Base-by-base conservation (phyloP, 352 stramenopile species). In the Blastocystis sp. region DNA sequence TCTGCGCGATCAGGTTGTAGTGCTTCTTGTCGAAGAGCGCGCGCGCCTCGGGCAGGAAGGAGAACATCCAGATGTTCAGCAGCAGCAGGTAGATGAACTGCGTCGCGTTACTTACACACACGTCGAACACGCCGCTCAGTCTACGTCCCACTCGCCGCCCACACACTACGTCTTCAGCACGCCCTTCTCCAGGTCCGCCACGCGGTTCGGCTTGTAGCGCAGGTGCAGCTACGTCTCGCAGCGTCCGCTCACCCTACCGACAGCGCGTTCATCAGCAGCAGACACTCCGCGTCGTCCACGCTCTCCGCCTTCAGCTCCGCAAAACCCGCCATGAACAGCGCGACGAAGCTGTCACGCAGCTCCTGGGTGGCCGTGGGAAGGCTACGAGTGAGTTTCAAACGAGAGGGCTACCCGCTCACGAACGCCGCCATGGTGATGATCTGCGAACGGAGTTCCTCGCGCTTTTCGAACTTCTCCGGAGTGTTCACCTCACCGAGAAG, bases 31-130 rank as follows among this genome's bases (percentile, higher is more conserved):
- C 44, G 69, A 81, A 81, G 32, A 51, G 36, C 18, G 69, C 21
- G 14, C 27, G 27, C 27, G 69, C 48, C 46, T 81, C 69, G 1
- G 69, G 32, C 24, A 81, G 16, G 46, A 81, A 81, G 14, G 69
- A 81, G 48, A 81, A 49, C 46, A 81, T 34, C 69, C 69, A 81
- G 69, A 81, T 81, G 46, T 51, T 63, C 69, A 81, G 27, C 69
- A 81, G 46, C 46, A 81, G 46, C 69, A 63, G 40, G 53, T 81
- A 81, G 21, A 64, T 51, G 46, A 81, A 81, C 46, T 81, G 69
- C 49, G 56, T 51, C 16, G 69, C 69, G 53, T 81, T 81, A n/a
- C 16, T 81, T 14, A 64, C 69, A n/a, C 69, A 81, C 16, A 81
- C 44, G 36, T 81, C 32, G 46, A 81, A 81, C 46, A 81, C 42